Evolutionary conservation across 2,329 filamentous ascomycete genomes (phyloP).

Genomic region (Xylariaceae sp.): DNA sequence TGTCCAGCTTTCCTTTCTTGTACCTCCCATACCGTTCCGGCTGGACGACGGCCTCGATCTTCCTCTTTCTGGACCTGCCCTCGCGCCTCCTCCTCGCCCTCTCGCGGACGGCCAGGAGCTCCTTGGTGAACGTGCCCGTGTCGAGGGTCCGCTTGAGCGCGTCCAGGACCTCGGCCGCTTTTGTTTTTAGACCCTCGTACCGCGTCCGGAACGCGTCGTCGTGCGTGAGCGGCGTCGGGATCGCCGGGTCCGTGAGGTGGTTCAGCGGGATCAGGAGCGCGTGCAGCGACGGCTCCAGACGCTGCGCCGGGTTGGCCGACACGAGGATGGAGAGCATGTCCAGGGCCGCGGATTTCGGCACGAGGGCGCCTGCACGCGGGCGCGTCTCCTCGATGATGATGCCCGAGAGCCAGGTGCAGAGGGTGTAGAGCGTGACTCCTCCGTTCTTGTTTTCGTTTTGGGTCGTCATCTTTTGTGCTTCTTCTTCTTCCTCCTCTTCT

Average conservation of each 20-base stretch:
- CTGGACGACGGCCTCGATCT: constrained; percentile 77
- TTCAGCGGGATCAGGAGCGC: constrained; percentile 59
- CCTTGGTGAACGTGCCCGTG: constrained; percentile 69
- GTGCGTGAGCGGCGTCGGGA: constrained; percentile 64
- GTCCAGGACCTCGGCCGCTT: constrained; percentile 73
- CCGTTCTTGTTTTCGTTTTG: constrained; percentile 21
- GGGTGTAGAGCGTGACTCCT: constrained; percentile 57
- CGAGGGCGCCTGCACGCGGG: constrained; percentile 57
- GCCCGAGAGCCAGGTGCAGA: constrained; percentile 72
- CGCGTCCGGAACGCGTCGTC: constrained; percentile 64
- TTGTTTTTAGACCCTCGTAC: constrained; percentile 65
- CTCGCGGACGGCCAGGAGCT: constrained; percentile 67
- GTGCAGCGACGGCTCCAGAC: constrained; percentile 59
- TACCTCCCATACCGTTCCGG: constrained; percentile 73
- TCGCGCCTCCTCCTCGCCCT: constrained; percentile 67
- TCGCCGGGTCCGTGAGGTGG: constrained; percentile 76
- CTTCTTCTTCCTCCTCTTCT: constrained; percentile 36
- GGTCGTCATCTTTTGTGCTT: constrained; percentile 13
- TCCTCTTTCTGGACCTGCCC: constrained; percentile 74
- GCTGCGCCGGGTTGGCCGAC: constrained; percentile 51
- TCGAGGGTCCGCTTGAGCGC: constrained; percentile 81
- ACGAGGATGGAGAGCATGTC: constrained; percentile 67
- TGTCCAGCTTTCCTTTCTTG: constrained; percentile 79
- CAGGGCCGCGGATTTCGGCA: constrained; percentile 71
- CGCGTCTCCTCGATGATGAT: constrained; percentile 72